Base-by-base conservation (phyloP, 441 rosid species). In the Gossypium davidsonii region DNA sequence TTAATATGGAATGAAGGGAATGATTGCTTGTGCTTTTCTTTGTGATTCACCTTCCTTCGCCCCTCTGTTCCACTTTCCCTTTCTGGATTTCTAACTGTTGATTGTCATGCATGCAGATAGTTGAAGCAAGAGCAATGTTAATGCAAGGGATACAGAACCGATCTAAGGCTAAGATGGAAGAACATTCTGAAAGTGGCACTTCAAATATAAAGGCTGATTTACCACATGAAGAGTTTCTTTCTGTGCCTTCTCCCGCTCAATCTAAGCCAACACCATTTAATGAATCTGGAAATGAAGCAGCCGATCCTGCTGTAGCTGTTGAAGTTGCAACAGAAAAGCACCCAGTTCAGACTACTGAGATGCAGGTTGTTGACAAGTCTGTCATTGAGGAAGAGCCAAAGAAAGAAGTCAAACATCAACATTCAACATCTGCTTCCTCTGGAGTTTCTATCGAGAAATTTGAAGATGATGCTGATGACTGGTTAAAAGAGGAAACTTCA, bases 401-500 rank as follows among this genome's bases (percentile, higher is more conserved):
- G 48, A 52, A 77, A 63, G 81, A 73, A 72, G 7, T 79, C 69
- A 80, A 85, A 76, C 76, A 78, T 74, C 81, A 79, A 73, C 75
- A 66, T 66, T 63, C 84, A 34, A 57, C 81, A 20, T 76, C 82
- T 51, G 76, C 76, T 64, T 80, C 89, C 70, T 70, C 90, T 51
- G 76, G 70, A 63, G 77, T 81, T 67, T 76, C 79, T 14, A 82
- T 83, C 48, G 86, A 88, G 67, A 87, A 89, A 78, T 83, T 67
- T 70, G 96, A 95, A 76, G 98, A 86, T 68, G 93, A 90, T 64
- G 88, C 68, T 28, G 98, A 94, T 80, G 98, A 92, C 74, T 95
- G 99, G 98, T 78, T 92, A 81, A 88, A 89, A 74, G 98, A 94
- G 72, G 98, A 90, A 74, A 85, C 68, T 76, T 71, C 86, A 26